Base-by-base conservation (phyloP, 2,329 filamentous ascomycete genomes). In the Talaromyces sp. region DNA sequence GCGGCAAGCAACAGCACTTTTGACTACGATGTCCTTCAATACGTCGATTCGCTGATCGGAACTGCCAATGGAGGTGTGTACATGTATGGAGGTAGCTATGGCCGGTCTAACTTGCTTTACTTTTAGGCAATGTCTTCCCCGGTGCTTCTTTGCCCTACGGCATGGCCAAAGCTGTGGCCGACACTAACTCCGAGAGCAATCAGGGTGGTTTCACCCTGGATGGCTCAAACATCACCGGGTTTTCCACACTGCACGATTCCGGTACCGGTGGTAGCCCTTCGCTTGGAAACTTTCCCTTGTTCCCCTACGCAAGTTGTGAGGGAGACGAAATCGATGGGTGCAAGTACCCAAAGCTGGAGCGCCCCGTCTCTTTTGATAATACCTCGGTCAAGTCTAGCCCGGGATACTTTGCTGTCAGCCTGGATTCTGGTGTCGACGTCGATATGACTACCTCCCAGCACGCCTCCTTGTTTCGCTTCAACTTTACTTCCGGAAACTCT, bases 281-380 rank as follows among this genome's bases (percentile, higher is more conserved):
- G 4, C 76, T 91, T 1, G 89, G 89, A 6, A 90, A 90, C 68
- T 91, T 91, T 58, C 85, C 89, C 1, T 75, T 91, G 1, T 91
- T 91, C 65, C 82, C 88, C 0, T 87, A 89, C 66, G 75, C 81
- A 10, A 78, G 79, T 38, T 91, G 89, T 65, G 76, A 78, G 0
- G 79, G 76, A 41, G 84, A 88, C 62, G 80, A 85, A 29, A 74
- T 90, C 61, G 78, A 90, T 70, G 78, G 78, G 14, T 90, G 88
- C 70, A 75, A 74, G 2, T 90, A 84, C 64, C 82, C 83, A 6
- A 86, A 86, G 68, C 77, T 72, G 55, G 73, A 78, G 35, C 79
- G 85, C 70, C 64, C 79, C 70, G 68, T 76, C 53, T 58, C 67
- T 2, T 86, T 86, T 59, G 69, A 77, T 49, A 74, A 81, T 35